These are phyloP conservation scores for Solanum lignicaule DNA, from an alignment of 257 asterid genomes.

Conservation along the genomic window DNA sequence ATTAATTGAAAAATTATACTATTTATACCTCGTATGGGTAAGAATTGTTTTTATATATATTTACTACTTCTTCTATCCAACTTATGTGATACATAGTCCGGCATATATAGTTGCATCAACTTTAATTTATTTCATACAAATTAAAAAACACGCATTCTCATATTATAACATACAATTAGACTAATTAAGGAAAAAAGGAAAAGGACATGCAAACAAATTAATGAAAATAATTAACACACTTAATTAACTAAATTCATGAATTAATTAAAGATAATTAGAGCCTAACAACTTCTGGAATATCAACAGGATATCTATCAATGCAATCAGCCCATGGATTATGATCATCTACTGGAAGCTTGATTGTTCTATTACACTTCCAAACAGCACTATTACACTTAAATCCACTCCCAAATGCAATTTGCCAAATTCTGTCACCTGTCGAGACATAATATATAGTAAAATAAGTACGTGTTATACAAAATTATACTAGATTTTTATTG, in stretches of 20 bases:
- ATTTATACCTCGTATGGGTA: neutral
- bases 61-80: neutral
- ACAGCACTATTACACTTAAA: constrained; percentile 28
- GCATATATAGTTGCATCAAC: neutral
- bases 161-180: neutral
- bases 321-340: constrained; percentile 22
- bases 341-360: constrained; percentile 3
- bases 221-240: neutral
- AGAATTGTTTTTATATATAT: neutral
- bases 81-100: neutral
- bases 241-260: neutral
- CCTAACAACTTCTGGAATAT: constrained; percentile 18
- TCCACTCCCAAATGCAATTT: constrained; percentile 26
- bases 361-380: constrained; percentile 18
- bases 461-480: neutral
- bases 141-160: neutral
- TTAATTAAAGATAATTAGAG: neutral
- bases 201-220: neutral
- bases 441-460: neutral
- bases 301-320: constrained; percentile 15
- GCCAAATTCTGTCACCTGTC: constrained; percentile 50
- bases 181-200: neutral
- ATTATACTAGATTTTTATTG: fast-evolving
- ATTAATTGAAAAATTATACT: neutral
- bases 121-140: neutral